phyloP scores from a whole-genome alignment of 768 basidiomycete genomes.

The Jaapia argillacea region DNA sequence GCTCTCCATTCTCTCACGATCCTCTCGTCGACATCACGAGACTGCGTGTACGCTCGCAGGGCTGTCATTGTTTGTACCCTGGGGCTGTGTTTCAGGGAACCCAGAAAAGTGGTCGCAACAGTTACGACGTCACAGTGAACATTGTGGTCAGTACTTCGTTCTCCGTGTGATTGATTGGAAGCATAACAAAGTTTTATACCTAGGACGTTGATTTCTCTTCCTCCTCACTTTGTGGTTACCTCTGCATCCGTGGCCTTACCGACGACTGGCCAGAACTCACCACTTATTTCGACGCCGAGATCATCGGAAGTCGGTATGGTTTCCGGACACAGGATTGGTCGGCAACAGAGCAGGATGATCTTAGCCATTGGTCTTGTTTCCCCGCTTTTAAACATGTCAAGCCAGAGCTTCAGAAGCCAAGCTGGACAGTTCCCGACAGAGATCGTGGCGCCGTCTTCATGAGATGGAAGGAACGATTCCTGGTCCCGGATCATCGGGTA shows the following conservation, averaged over 20 bases:
- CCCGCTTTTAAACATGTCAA: constrained; percentile 81
- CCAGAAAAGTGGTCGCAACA: constrained; percentile 89
- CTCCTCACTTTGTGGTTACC: constrained; percentile 84
- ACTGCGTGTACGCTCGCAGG: constrained; percentile 59
- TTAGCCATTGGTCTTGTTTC: constrained; percentile 92
- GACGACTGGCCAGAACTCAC: constrained; percentile 94
- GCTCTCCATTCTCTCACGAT: constrained; percentile 22
- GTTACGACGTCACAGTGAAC: constrained; percentile 89
- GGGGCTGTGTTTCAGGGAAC: constrained; percentile 86
- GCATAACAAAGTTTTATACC: constrained; percentile 5
- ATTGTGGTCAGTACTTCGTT: constrained; percentile 69
- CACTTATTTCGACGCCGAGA: constrained; percentile 94
- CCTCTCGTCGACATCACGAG: constrained; percentile 72
- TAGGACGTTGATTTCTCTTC: constrained; percentile 86
- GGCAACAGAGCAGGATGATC: constrained; percentile 83
- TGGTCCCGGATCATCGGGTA: constrained; percentile 91
- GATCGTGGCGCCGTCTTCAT: constrained; percentile 84
- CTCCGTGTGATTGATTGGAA: too few species aligned
- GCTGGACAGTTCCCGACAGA: constrained; percentile 67
- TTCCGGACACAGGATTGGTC: constrained; percentile 90
- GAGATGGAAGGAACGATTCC: constrained; percentile 94
- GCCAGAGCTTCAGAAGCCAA: constrained; percentile 68
- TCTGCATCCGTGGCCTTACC: constrained; percentile 86
- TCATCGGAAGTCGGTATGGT: constrained; percentile 84
- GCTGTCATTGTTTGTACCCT: constrained; percentile 75